These are phyloP conservation scores for Thielaviopsis cerberus DNA, from an alignment of 2,329 filamentous ascomycete genomes.

Conservation along the genomic window DNA sequence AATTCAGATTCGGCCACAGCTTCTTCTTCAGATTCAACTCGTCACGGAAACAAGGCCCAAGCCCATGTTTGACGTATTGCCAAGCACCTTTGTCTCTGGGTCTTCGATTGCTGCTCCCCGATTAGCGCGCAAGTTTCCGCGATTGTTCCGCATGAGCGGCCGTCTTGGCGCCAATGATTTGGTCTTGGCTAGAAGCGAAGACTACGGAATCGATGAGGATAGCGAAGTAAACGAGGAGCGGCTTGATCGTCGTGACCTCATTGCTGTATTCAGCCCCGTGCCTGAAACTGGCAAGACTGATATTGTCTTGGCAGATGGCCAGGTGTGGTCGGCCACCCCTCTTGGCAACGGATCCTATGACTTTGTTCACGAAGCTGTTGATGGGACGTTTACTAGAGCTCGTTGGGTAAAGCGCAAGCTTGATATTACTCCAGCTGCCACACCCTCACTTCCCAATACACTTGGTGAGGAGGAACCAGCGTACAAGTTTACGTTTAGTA, in stretches of 20 bases:
- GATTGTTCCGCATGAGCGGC: constrained; percentile 43
- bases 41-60: constrained; percentile 42
- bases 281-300: constrained; percentile 35
- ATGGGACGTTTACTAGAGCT: constrained; percentile 4
- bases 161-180: constrained; percentile 51
- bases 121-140: constrained; percentile 41
- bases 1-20: constrained; percentile 45
- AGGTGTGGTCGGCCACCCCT: constrained; percentile 35
- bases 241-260: constrained; percentile 30
- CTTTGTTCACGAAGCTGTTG: constrained; percentile 30
- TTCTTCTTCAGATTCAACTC: constrained; percentile 54
- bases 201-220: constrained; percentile 37
- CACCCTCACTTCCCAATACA: constrained; percentile 14
- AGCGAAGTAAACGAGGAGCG: constrained; percentile 29
- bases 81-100: constrained; percentile 40
- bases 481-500: constrained; percentile 55
- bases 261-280: constrained; percentile 48
- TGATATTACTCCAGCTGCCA: constrained; percentile 17
- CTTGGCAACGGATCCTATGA: constrained; percentile 43
- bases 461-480: constrained; percentile 13
- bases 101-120: constrained; percentile 36
- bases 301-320: constrained; percentile 47
- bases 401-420: constrained; percentile 7
- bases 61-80: constrained; percentile 56
- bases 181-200: constrained; percentile 51